Evolutionary conservation across 2,329 filamentous ascomycete genomes (phyloP).

Genomic region (Plectosphaerella sp.): DNA sequence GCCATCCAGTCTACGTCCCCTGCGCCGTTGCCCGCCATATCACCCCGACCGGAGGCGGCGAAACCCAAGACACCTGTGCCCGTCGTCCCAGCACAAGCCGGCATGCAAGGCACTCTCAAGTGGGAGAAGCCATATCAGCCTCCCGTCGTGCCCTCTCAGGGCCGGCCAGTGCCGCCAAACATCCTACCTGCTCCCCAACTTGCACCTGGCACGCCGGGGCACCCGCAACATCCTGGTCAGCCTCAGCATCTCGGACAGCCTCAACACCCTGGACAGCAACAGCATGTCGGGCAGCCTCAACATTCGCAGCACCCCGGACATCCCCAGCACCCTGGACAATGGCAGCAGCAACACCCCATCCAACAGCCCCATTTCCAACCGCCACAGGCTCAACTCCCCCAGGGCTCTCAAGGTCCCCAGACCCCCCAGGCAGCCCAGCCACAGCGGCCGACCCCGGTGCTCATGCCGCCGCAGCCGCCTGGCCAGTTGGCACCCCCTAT

Average conservation of each 20-base stretch:
- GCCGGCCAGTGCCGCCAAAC: slow-evolving; percentile 2
- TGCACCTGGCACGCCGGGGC: slow-evolving; percentile 8
- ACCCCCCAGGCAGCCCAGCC: slow-evolving; percentile 7
- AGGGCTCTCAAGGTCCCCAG: neutral
- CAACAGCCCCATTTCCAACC: slow-evolving; percentile 6
- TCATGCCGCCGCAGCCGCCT: slow-evolving; percentile 28
- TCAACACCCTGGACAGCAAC: slow-evolving; percentile 3
- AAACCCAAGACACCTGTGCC: slow-evolving; percentile 26
- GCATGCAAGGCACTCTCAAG: slow-evolving; percentile 24
- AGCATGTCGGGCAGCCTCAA: neutral
- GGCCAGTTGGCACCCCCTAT: slow-evolving; percentile 28
- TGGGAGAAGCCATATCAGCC: slow-evolving; percentile 39
- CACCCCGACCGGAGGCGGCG: slow-evolving; percentile 27
- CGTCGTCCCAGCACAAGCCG: slow-evolving; percentile 11
- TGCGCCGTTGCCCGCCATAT: slow-evolving; percentile 19
- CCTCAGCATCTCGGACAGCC: slow-evolving; percentile 10
- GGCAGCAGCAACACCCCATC: slow-evolving; percentile 10
- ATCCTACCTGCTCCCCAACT: slow-evolving; percentile 1
- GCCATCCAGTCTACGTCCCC: slow-evolving; percentile 11
- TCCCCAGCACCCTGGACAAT: slow-evolving; percentile 7
- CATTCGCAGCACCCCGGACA: slow-evolving; percentile 7
- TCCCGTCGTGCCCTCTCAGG: slow-evolving; percentile 7
- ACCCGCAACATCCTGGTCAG: slow-evolving; percentile 12
- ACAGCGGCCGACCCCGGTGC: slow-evolving; percentile 15
- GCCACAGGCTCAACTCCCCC: slow-evolving; percentile 7